A percentile compares a stretch with the other conserved stretches of the same genome.
phyloP scores from a whole-genome alignment of 768 basidiomycete species.

The Lactarius sp. region DNA sequence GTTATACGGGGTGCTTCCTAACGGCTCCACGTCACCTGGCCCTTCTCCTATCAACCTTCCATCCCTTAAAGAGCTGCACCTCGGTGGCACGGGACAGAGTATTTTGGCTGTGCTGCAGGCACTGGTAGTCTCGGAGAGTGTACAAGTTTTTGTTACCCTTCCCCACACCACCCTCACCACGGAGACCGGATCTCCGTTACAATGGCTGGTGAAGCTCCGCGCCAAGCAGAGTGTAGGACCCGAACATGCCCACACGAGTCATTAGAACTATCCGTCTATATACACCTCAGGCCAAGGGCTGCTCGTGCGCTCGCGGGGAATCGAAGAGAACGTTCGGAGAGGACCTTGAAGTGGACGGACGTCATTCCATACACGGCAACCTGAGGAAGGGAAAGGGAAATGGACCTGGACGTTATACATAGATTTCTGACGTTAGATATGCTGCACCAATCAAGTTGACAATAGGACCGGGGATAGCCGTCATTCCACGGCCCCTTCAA shows the following conservation, averaged over 20 bases:
- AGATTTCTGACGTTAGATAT: no score
- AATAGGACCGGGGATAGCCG: no score
- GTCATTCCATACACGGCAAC: no score
- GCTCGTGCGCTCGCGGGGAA: neutral
- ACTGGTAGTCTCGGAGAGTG: neutral
- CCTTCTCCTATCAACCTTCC: neutral
- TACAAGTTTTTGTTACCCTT: slow-evolving; percentile 6
- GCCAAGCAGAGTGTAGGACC: neutral
- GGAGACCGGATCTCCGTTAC: neutral
- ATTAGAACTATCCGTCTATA: neutral
- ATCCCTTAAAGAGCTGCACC: slow-evolving; percentile 2
- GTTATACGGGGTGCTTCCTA: slow-evolving; percentile 9
- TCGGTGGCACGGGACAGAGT: slow-evolving; percentile 4
- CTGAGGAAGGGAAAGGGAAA: no score
- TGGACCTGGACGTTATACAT: no score
- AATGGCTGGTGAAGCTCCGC: slow-evolving; percentile 6
- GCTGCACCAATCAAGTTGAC: no score
- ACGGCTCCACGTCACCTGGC: neutral
- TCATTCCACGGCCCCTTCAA: no score
- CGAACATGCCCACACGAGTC: neutral
- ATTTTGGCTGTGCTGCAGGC: slow-evolving; percentile 3
- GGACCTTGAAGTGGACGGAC: neutral
- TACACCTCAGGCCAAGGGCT: neutral
- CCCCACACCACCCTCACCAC: neutral
- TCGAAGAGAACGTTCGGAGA: neutral